These are phyloP conservation scores for Colletotrichum endophyticum DNA, from an alignment of 2,329 filamentous ascomycete genomes.

Conservation along the genomic window DNA sequence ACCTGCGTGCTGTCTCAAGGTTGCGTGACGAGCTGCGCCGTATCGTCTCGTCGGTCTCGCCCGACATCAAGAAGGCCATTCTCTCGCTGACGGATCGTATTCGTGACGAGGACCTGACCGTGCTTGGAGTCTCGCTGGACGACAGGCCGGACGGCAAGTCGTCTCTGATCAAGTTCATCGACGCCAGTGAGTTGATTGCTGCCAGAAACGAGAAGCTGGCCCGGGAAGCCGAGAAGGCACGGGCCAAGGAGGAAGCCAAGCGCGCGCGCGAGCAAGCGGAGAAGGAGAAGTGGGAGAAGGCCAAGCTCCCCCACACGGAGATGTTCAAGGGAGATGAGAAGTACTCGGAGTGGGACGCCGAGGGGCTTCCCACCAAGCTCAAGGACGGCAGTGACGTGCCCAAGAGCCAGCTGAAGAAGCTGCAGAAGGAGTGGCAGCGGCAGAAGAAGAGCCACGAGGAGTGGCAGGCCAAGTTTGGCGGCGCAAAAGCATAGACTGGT, in stretches of 20 bases:
- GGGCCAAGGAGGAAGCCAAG: constrained; percentile 60
- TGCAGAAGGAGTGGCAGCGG: constrained; percentile 87
- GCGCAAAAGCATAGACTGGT: constrained; percentile 3
- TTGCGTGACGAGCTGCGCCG: constrained; percentile 67
- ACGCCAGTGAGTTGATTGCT: constrained; percentile 60
- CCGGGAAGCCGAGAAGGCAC: constrained; percentile 64
- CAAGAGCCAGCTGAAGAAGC: constrained; percentile 80
- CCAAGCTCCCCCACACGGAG: constrained; percentile 57
- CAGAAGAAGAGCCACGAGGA: constrained; percentile 87
- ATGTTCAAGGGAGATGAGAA: constrained; percentile 62
- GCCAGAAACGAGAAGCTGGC: constrained; percentile 64
- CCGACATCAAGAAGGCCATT: constrained; percentile 70
- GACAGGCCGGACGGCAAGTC: constrained; percentile 72
- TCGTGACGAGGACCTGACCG: constrained; percentile 80
- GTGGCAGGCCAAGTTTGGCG: constrained; percentile 34
- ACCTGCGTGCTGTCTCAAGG: constrained; percentile 58
- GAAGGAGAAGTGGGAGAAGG: constrained; percentile 61
- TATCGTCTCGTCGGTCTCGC: constrained; percentile 50
- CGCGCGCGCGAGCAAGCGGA: constrained; percentile 55
- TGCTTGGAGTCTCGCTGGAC: constrained; percentile 86
- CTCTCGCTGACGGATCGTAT: constrained; percentile 80
- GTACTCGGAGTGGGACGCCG: constrained; percentile 81
- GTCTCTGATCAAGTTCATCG: constrained; percentile 74
- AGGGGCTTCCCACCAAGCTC: constrained; percentile 80
- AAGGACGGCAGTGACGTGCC: constrained; percentile 79